Evolutionary conservation across 2,329 filamentous ascomycete genomes (phyloP).

Genomic region (Penicillium palitans): DNA sequence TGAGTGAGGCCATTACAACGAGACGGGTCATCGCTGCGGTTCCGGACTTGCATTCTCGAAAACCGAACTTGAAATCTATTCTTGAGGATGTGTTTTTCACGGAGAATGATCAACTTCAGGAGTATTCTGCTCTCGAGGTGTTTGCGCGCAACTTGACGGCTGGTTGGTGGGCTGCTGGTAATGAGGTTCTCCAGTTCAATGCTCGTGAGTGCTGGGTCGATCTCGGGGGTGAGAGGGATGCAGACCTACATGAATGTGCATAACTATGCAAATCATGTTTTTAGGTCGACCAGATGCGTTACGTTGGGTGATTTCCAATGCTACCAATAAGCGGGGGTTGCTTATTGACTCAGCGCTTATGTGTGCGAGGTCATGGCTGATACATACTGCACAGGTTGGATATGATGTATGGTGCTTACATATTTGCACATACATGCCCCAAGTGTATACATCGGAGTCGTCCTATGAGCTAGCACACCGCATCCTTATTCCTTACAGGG

Average conservation of each 20-base stretch:
- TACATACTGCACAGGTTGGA: not conserved
- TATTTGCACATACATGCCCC: too few species aligned
- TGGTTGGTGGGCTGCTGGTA: constrained; percentile 63
- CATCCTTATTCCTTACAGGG: not conserved
- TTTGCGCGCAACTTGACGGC: constrained; percentile 61
- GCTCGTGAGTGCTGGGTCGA: constrained; percentile 53
- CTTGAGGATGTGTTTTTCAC: constrained; percentile 51
- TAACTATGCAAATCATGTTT: not conserved
- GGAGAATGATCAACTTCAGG: not conserved
- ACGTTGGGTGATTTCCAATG: not conserved
- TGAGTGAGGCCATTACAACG: constrained; percentile 30
- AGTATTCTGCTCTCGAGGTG: constrained; percentile 57
- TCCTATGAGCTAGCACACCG: not conserved
- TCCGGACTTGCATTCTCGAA: constrained; percentile 65
- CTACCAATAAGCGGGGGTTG: not conserved
- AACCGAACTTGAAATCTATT: constrained; percentile 60
- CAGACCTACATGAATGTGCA: not conserved
- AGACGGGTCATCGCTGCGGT: constrained; percentile 58
- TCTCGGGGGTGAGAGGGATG: not conserved
- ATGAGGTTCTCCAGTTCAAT: constrained; percentile 64
- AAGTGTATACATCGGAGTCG: not conserved
- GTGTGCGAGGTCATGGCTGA: not conserved
- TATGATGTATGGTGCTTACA: not conserved
- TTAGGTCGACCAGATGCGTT: not conserved
- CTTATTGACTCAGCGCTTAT: not conserved